Conservation (phyloP, 805 yeast genomes). For the Clavispora phyllophila region DNA sequence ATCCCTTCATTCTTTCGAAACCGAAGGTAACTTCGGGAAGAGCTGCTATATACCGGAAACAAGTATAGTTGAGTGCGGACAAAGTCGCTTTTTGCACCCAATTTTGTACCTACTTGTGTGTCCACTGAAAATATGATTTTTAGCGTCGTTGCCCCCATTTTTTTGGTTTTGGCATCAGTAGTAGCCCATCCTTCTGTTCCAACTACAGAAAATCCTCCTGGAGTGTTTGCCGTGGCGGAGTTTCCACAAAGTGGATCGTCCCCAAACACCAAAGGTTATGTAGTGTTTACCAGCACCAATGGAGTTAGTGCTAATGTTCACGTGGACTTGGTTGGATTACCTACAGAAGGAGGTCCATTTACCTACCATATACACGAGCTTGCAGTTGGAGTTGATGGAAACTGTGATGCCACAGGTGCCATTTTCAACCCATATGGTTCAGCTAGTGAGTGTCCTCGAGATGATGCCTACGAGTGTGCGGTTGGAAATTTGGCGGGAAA, state of each 20-base stretch:
- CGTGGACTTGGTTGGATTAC: slow-evolving; percentile 67
- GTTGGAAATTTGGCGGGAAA: slow-evolving; percentile 77
- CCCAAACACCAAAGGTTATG: slow-evolving; percentile 33
- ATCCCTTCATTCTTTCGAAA: too few species aligned
- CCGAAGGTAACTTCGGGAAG: too few species aligned
- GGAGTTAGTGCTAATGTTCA: slow-evolving; percentile 62
- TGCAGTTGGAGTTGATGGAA: slow-evolving; percentile 44
- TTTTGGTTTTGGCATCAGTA: neutral
- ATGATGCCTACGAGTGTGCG: slow-evolving; percentile 52
- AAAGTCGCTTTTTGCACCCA: slow-evolving; percentile 1
- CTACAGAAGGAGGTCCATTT: slow-evolving; percentile 63
- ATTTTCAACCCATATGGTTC: slow-evolving; percentile 59
- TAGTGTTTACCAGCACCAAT: slow-evolving; percentile 49
- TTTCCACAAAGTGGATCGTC: slow-evolving; percentile 30
- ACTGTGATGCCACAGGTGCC: slow-evolving; percentile 49
- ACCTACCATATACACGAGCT: slow-evolving; percentile 62
- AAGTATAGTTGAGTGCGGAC: neutral
- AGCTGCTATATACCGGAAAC: neutral
- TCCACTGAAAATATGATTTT: neutral
- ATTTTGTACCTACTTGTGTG: neutral
- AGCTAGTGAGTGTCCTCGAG: slow-evolving; percentile 8
- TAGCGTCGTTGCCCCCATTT: neutral
- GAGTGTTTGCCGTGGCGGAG: slow-evolving; percentile 53
- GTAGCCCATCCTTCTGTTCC: slow-evolving; percentile 46
- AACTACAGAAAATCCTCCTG: slow-evolving; percentile 44